Percentiles rank a stretch among this genome's conserved stretches.
Evolutionary conservation across 208 protist species (phyloP).

Genomic region (Plasmodiophora brassicae): DNA sequence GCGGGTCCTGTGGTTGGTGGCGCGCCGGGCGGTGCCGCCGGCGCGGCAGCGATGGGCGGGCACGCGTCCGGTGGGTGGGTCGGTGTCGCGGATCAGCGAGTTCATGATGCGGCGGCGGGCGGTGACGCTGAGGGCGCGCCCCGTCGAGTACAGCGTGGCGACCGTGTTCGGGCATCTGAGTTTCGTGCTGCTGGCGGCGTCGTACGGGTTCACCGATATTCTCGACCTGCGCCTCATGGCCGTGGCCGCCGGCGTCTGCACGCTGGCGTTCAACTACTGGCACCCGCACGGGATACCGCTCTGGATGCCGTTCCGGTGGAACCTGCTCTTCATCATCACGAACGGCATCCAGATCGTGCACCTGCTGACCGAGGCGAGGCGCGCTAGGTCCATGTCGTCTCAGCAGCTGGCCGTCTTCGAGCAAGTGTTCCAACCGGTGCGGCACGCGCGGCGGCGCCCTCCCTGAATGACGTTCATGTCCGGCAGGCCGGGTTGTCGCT

Average conservation of each 20-base stretch:
- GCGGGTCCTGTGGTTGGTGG: too few species aligned
- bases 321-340: conserved; percentile 26
- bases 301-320: conserved; percentile 1
- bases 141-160: too few species aligned
- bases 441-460: too few species aligned
- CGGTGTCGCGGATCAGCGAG: too few species aligned
- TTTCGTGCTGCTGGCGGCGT: conserved; percentile 15
- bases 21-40: too few species aligned
- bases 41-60: too few species aligned
- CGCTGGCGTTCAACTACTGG: conserved; percentile 23
- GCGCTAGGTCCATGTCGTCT: background rate
- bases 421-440: background rate
- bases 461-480: background rate
- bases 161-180: background rate
- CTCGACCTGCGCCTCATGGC: conserved; percentile 10
- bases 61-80: too few species aligned
- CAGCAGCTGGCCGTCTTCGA: background rate
- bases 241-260: background rate
- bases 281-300: background rate
- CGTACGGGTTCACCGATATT: conserved; percentile 9
- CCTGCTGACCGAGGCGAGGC: background rate
- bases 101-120: too few species aligned
- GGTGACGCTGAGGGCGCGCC: too few species aligned
- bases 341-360: background rate
- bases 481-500: background rate